Evolutionary conservation across 495 filamentous ascomycete species (phyloP), one percentile per base, ranked within the genome.

Genomic region (Trichoderma asperelloides): DNA sequence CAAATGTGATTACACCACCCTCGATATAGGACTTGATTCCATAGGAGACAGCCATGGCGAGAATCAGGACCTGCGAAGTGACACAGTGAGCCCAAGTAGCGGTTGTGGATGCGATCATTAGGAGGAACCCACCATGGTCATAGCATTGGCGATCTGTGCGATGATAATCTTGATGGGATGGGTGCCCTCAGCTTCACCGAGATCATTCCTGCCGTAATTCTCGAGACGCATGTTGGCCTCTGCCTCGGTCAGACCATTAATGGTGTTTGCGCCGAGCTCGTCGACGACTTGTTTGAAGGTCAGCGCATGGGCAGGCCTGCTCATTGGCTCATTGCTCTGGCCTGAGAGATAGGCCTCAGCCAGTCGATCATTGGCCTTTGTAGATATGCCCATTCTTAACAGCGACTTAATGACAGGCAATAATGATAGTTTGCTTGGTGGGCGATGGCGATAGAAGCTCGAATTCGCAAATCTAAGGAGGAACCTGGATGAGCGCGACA

Each of bases 11-110:
- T 30, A 91, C 87, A 63, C 85, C 88, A 45, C 87, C 88, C 78
- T 91, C 89, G 64, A 91, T 90, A 78, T 83, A 90, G 2, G 86
- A 88, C 66, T 78, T 71, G 63, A 90, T 90, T 6, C 84, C 87
- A 70, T 88, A 90, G 72, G 84, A 87, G 64, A 90, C 86, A 33
- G 80, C 83, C 88, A 91, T 91, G 18, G 85, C 88, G 88, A 92
- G 77, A 23, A 92, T 81, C 6, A 93, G 81, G 21, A 93, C 87
- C 85, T 88, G 45, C 4, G 39, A 40, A 12, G 39, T 40, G 5
- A 37, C 16, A 66, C 51, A 39, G 33, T 15, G 51, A 27, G 65
- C 30, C 55, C 8, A 71, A 70, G 63, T 40, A 40, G 30, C 21
- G 60, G 67, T 16, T 47, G 6, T 63, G n/a, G 67, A 72, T 40